Percentiles rank a stretch among this genome's conserved stretches.
These are phyloP conservation scores for Rhinocladiella similis DNA, from an alignment of 2,329 filamentous ascomycete genomes.

Conservation along the genomic window DNA sequence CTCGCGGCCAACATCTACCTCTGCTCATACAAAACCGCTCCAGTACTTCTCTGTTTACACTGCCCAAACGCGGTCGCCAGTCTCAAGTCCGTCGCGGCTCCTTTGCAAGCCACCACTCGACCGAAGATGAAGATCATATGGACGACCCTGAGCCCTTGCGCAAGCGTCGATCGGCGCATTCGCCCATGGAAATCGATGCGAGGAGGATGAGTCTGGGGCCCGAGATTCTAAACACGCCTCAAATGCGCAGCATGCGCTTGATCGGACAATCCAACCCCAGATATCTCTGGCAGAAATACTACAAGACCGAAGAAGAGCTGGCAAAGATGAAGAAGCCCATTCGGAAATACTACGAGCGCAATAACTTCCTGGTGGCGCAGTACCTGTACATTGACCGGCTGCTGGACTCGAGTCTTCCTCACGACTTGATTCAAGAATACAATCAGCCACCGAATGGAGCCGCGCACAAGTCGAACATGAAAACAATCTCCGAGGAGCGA, in stretches of 20 bases:
- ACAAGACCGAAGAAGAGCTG: constrained; percentile 76
- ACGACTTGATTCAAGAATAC: constrained; percentile 89
- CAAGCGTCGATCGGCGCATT: not conserved
- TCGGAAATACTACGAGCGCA: constrained; percentile 83
- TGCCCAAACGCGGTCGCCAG: constrained; percentile 6
- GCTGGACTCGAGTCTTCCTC: constrained; percentile 87
- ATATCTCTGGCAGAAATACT: constrained; percentile 84
- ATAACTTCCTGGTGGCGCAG: constrained; percentile 84
- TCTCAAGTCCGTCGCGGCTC: constrained; percentile 13
- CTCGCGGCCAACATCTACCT: constrained; percentile 40
- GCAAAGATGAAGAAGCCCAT: constrained; percentile 70
- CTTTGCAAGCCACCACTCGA: constrained; percentile 22
- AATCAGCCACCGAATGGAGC: constrained; percentile 61
- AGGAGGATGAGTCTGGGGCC: constrained; percentile 26
- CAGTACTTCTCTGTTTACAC: constrained; percentile 24
- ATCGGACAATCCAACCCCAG: constrained; percentile 86
- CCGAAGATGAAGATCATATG: constrained; percentile 23
- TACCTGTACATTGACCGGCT: constrained; percentile 92
- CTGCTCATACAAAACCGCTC: constrained; percentile 33
- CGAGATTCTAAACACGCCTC: constrained; percentile 31
- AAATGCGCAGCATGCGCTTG: constrained; percentile 66
- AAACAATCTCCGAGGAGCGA: constrained; percentile 73
- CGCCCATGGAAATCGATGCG: constrained; percentile 19
- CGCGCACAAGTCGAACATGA: constrained; percentile 59
- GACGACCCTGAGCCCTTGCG: constrained; percentile 26